These are phyloP conservation scores for Ceratocystis cubensis DNA, from an alignment of 2,329 filamentous ascomycete species.

Conservation along the genomic window DNA sequence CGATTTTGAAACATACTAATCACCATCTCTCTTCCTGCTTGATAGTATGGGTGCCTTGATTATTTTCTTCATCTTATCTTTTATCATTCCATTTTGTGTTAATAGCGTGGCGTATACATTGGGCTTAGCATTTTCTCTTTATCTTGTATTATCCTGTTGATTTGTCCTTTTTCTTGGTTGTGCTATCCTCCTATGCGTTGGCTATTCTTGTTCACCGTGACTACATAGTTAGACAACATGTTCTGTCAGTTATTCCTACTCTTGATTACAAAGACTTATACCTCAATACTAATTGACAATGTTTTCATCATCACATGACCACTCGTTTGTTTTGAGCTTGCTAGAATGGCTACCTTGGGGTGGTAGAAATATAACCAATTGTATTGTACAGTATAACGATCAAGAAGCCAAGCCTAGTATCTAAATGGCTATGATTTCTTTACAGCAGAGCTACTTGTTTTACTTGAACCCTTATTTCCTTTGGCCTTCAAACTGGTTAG, in stretches of 20 bases:
- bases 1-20: conserved; percentile 14
- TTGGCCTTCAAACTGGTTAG: not conserved
- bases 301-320: too few species aligned
- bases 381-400: conserved; percentile 20
- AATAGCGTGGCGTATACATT: conserved; percentile 13
- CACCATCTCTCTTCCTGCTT: not conserved
- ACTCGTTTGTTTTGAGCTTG: not conserved
- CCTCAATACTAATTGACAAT: too few species aligned
- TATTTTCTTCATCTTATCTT: not conserved
- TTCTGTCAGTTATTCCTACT: not conserved
- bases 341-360: not conserved
- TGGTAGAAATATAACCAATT: conserved; percentile 11
- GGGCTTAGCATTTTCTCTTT: conserved; percentile 4
- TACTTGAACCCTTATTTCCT: not conserved
- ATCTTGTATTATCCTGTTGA: not conserved
- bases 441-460: not conserved
- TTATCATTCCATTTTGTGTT: conserved; percentile 6
- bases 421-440: not conserved
- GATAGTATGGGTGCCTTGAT: not conserved
- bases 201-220: not conserved
- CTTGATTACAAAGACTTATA: not conserved
- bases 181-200: not conserved
- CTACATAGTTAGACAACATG: conserved; percentile 5
- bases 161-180: conserved; percentile 2
- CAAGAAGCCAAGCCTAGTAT: not conserved